These are phyloP conservation scores for Oligophagozyma castellii DNA, from an alignment of 1,139 yeast genomes.

Conservation along the genomic window DNA sequence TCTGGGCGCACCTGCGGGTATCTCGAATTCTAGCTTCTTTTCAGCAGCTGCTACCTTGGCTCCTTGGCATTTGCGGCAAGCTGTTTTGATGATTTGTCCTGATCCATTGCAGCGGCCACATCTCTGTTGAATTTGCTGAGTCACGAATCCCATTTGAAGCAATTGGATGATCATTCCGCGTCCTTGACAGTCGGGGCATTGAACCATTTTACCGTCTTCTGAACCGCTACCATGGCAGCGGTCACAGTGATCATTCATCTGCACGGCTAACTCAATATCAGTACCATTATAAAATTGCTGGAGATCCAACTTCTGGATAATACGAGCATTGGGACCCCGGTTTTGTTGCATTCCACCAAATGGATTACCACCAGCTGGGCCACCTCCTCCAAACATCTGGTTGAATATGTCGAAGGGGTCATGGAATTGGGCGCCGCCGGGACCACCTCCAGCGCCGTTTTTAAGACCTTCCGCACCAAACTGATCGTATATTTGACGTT, in stretches of 20 bases:
- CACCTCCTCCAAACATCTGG: constrained; percentile 53
- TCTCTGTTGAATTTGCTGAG: constrained; percentile 65
- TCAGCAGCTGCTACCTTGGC: constrained; percentile 42
- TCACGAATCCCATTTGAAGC: constrained; percentile 77
- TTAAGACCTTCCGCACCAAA: constrained; percentile 76
- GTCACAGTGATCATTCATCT: constrained; percentile 62
- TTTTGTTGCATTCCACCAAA: constrained; percentile 33
- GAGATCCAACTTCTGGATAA: constrained; percentile 43
- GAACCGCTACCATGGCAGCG: constrained; percentile 78
- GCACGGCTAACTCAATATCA: constrained; percentile 44
- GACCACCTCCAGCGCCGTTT: constrained; percentile 30
- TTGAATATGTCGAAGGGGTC: constrained; percentile 66
- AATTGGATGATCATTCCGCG: constrained; percentile 54
- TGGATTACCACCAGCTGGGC: constrained; percentile 30
- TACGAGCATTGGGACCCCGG: constrained; percentile 53
- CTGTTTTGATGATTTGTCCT: constrained; percentile 51
- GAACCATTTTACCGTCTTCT: constrained; percentile 53
- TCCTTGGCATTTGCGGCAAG: constrained; percentile 64
- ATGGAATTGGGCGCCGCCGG: constrained; percentile 26
- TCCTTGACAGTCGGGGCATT: constrained; percentile 62
- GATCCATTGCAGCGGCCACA: constrained; percentile 75
- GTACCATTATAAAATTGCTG: constrained; percentile 60
- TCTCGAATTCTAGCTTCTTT: constrained; percentile 46
- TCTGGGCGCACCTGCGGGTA: constrained; percentile 61
- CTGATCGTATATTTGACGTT: constrained; percentile 57